Percentiles rank a stretch among this genome's conserved stretches.
These are phyloP conservation scores for Jacaranda copaia DNA, from an alignment of 257 asterid species.

Conservation along the genomic window DNA sequence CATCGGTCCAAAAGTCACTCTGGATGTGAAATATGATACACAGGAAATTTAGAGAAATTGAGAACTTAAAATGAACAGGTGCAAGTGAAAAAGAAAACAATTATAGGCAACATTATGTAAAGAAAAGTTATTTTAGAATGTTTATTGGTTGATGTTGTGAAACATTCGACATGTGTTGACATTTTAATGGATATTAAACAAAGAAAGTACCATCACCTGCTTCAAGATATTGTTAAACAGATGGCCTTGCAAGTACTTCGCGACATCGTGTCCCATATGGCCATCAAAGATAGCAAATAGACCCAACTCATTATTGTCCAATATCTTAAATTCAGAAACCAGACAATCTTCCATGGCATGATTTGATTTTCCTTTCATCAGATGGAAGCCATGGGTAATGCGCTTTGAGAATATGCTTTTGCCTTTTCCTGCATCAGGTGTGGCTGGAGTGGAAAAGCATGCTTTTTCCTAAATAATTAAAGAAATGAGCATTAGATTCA, in stretches of 20 bases:
- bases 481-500: neutral
- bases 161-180: neutral
- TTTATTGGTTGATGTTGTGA: no score
- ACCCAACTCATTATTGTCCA: constrained; percentile 72
- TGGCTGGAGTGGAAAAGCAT: constrained; percentile 68
- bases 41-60: neutral
- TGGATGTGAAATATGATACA: constrained; percentile 32
- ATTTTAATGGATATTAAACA: constrained; percentile 1
- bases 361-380: constrained; percentile 75
- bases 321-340: constrained; percentile 68
- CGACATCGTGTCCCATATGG: constrained; percentile 90
- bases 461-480: constrained; percentile 69
- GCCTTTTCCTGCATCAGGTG: constrained; percentile 68
- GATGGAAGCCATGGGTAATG: constrained; percentile 70
- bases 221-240: constrained; percentile 73
- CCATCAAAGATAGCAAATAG: constrained; percentile 92
- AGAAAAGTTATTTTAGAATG: neutral
- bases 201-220: constrained; percentile 50
- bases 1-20: constrained; percentile 81
- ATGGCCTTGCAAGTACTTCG: constrained; percentile 72
- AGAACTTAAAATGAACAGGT: neutral
- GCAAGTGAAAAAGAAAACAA: neutral
- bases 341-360: constrained; percentile 93
- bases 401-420: constrained; percentile 56
- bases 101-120: neutral